A percentile compares a stretch with the other conserved stretches of the same genome.
Conservation (phyloP, 164 flowering plant species). For the Macadamia integrifolia region DNA sequence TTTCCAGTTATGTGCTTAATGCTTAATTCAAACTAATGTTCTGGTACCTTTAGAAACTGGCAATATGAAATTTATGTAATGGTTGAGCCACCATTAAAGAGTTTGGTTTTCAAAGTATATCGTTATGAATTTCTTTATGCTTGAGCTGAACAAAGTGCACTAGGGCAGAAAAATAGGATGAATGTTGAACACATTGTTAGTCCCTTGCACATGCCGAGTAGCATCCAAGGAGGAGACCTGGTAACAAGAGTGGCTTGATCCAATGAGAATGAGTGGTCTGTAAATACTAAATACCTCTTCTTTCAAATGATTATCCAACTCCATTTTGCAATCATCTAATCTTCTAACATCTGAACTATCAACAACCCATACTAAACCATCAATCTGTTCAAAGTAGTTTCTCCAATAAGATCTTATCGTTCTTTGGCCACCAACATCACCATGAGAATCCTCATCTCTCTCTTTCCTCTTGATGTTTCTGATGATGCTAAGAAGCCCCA, state of each 20-base stretch:
- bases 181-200: too few species aligned
- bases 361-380: constrained; percentile 98
- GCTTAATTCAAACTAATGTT: too few species aligned
- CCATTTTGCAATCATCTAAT: constrained; percentile 85
- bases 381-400: constrained; percentile 97
- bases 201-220: too few species aligned
- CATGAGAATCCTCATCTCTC: constrained; percentile 96
- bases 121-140: too few species aligned
- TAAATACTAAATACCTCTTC: constrained; percentile 63
- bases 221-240: background rate
- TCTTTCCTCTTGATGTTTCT: constrained; percentile 86
- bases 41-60: too few species aligned
- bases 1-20: too few species aligned
- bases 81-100: too few species aligned
- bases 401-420: constrained; percentile 98
- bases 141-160: too few species aligned
- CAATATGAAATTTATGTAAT: too few species aligned
- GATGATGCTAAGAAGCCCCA: constrained; percentile 95
- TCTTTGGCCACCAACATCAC: constrained; percentile 98
- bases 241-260: background rate
- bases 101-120: too few species aligned
- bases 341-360: constrained; percentile 97
- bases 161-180: too few species aligned
- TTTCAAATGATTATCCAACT: constrained; percentile 89
- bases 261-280: background rate